Conservation (phyloP, 495 filamentous ascomycete genomes). For the Aspergillus conjunctus region DNA sequence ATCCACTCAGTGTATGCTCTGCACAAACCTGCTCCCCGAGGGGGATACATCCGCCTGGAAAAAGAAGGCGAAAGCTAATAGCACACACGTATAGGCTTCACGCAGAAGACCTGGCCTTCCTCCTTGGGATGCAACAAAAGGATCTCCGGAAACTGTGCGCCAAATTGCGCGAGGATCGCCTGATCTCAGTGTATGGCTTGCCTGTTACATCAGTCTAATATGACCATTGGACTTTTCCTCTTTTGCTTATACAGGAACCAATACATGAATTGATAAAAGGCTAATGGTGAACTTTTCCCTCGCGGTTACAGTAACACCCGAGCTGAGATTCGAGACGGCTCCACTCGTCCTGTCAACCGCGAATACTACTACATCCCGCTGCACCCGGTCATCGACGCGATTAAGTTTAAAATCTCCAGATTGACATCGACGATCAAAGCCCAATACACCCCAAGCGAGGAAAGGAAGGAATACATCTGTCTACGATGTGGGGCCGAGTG, state of each 20-base stretch:
- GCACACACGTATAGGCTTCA: constrained; percentile 57
- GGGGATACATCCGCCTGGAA: neutral
- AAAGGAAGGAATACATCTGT: constrained; percentile 90
- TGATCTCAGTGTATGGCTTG: constrained; percentile 70
- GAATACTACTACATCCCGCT: constrained; percentile 98
- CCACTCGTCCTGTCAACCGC: constrained; percentile 75
- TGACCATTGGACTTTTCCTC: neutral
- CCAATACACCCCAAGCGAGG: constrained; percentile 73
- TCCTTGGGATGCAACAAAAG: constrained; percentile 86
- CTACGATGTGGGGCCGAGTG: constrained; percentile 76
- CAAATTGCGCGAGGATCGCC: constrained; percentile 77
- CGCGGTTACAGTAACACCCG: constrained; percentile 64
- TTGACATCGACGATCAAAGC: constrained; percentile 82
- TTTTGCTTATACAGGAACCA: neutral
- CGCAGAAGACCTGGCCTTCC: constrained; percentile 81
- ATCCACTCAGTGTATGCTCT: constrained; percentile 77
- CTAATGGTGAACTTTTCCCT: neutral
- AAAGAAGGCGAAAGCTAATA: neutral
- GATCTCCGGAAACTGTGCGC: constrained; percentile 86
- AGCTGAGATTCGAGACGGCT: constrained; percentile 74
- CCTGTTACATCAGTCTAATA: constrained; percentile 5
- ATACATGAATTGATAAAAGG: neutral
- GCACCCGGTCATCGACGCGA: constrained; percentile 89
- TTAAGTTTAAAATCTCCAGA: constrained; percentile 89
- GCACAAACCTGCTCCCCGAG: neutral